These are phyloP conservation scores for Actinomortierella ambigua DNA, from an alignment of 371 early-diverging fungal genomes.

Conservation along the genomic window DNA sequence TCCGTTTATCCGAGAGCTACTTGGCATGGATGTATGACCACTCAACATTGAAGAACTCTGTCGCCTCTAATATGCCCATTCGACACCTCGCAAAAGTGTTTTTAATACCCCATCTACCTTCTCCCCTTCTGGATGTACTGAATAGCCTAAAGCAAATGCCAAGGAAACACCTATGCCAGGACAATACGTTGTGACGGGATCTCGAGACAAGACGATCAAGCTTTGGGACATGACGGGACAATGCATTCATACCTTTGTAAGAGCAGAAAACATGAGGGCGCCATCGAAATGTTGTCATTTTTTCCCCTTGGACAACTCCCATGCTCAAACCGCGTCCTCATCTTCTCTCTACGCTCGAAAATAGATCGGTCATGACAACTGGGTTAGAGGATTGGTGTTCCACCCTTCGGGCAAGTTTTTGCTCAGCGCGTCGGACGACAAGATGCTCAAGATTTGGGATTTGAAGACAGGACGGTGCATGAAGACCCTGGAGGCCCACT, in stretches of 20 bases:
- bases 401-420: conserved; percentile 84
- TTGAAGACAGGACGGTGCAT: conserved; percentile 79
- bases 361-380: conserved; percentile 94
- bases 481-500: conserved; percentile 84
- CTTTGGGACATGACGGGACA: conserved; percentile 85
- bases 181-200: conserved; percentile 79
- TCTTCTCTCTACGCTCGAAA: no score
- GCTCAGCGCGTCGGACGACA: conserved; percentile 86
- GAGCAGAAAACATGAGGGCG: no score
- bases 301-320: conserved; percentile 8
- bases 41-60: no score
- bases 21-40: conserved; percentile 63
- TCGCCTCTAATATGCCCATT: no score
- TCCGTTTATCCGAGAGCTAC: conserved; percentile 69
- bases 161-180: conserved; percentile 64
- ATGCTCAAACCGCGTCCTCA: background rate
- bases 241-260: conserved; percentile 74
- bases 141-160: conserved; percentile 46
- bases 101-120: no score
- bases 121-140: no score
- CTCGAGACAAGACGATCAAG: conserved; percentile 89
- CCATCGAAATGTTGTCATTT: background rate
- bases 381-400: conserved; percentile 87
- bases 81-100: conserved; percentile 3
- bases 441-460: conserved; percentile 89